phyloP scores from a whole-genome alignment of 331 rosid species.

The Dryas integrifolia region DNA sequence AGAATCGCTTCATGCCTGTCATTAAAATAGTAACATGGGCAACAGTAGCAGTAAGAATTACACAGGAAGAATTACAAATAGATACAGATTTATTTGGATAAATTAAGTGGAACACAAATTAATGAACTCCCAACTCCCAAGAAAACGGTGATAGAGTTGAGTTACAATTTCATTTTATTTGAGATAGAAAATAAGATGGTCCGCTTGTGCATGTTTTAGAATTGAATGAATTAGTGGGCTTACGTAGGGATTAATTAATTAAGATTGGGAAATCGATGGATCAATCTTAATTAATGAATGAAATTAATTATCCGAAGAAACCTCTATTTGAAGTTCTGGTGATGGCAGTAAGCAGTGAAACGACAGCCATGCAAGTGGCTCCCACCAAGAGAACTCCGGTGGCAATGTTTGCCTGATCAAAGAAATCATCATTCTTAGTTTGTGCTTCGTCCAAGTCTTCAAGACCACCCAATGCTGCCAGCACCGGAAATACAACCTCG shows the following conservation, averaged over 20 bases:
- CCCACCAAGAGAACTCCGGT: slow-evolving; percentile 20
- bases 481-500: not conserved
- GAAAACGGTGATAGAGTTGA: not conserved
- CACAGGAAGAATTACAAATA: not conserved
- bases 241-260: too few relatives aligned
- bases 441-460: not conserved
- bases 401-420: slow-evolving; percentile 3
- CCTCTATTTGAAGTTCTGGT: slow-evolving; percentile 16
- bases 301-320: not conserved
- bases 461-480: not conserved
- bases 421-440: slow-evolving; percentile 11
- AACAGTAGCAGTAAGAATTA: not conserved
- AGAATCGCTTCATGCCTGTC: too few relatives aligned
- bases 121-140: slow-evolving; percentile 2
- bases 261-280: not conserved
- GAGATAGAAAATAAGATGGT: too few relatives aligned
- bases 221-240: too few relatives aligned
- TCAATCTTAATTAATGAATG: not conserved
- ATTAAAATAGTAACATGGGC: not conserved
- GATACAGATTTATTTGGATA: not conserved
- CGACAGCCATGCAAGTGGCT: slow-evolving; percentile 9
- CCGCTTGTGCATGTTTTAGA: too few relatives aligned
- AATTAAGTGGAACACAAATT: not conserved
- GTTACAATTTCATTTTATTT: too few relatives aligned
- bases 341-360: slow-evolving; percentile 28